phyloP scores from a whole-genome alignment of 1,284 basidiomycete species.

The Cryptococcus sp. region DNA sequence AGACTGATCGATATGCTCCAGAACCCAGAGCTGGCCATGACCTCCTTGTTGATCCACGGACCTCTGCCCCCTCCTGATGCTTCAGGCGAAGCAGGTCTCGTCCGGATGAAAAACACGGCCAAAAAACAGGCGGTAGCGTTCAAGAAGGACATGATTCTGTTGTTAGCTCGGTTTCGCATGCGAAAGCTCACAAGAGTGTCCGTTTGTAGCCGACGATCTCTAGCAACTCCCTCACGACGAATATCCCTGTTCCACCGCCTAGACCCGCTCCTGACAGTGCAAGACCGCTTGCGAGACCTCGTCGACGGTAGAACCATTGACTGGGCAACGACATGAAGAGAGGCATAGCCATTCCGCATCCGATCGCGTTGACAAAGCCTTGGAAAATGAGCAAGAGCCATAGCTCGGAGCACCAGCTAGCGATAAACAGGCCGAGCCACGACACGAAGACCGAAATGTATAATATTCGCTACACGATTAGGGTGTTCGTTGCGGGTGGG shows the following conservation, averaged over 20 bases:
- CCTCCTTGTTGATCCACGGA: slow-evolving; percentile 23
- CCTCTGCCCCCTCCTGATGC: slow-evolving; percentile 17
- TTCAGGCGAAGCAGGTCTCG: slow-evolving; percentile 31
- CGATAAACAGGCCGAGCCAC: slow-evolving; percentile 27
- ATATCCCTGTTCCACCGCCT: slow-evolving; percentile 21
- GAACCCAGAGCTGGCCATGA: slow-evolving; percentile 15
- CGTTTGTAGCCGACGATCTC: slow-evolving; percentile 21
- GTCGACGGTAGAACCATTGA: slow-evolving; percentile 36
- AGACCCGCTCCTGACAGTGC: slow-evolving; percentile 36
- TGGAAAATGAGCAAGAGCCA: slow-evolving; percentile 26
- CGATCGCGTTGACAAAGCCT: slow-evolving; percentile 27
- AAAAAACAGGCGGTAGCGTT: slow-evolving; percentile 19
- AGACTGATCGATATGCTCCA: slow-evolving; percentile 26
- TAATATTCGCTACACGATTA: slow-evolving; percentile 11
- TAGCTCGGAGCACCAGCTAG: slow-evolving; percentile 18
- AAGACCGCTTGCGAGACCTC: slow-evolving; percentile 33
- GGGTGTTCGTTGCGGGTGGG: not conserved
- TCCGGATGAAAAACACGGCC: slow-evolving; percentile 25
- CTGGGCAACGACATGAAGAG: slow-evolving; percentile 38
- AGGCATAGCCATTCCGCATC: slow-evolving; percentile 28
- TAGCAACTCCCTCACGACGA: slow-evolving; percentile 25
- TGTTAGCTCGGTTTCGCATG: not conserved
- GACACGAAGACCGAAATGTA: slow-evolving; percentile 14
- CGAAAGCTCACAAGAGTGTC: slow-evolving; percentile 24
- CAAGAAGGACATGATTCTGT: slow-evolving; percentile 34